phyloP scores from a whole-genome alignment of 208 protist genomes.

The Trypanosoma theileri region DNA sequence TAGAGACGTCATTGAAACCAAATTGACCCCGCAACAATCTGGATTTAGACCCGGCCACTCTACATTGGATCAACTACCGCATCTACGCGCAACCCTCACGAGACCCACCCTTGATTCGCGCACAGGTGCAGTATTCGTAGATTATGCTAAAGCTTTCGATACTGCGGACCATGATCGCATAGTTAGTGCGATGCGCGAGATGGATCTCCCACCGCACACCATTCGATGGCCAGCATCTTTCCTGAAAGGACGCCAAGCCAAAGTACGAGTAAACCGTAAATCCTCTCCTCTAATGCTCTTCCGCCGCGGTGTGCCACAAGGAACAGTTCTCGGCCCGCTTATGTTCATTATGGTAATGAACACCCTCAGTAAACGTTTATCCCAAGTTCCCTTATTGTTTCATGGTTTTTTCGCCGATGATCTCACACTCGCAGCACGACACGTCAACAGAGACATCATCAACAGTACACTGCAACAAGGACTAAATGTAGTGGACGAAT shows the following conservation, averaged over 20 bases:
- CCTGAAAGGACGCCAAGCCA: constrained; percentile 1
- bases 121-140: constrained; percentile 31
- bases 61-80: constrained; percentile 28
- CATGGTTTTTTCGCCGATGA: constrained; percentile 40
- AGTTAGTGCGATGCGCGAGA: constrained; percentile 4
- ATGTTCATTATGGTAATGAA: constrained; percentile 38
- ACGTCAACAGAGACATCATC: neutral
- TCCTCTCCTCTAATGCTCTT: neutral
- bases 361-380: constrained; percentile 24
- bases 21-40: constrained; percentile 20
- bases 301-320: constrained; percentile 35
- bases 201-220: constrained; percentile 8
- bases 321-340: constrained; percentile 30
- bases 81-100: neutral
- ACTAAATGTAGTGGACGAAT: neutral
- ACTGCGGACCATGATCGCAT: constrained; percentile 37
- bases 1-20: constrained; percentile 20
- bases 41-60: constrained; percentile 27
- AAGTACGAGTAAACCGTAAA: constrained; percentile 22
- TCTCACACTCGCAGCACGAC: constrained; percentile 21
- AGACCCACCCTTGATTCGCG: neutral
- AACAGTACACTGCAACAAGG: constrained; percentile 9
- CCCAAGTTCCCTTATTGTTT: constrained; percentile 3
- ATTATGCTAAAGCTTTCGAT: constrained; percentile 38
- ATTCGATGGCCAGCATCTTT: constrained; percentile 28